phyloP scores from a whole-genome alignment of 352 stramenopile species.

The Phytophthora crassamura region DNA sequence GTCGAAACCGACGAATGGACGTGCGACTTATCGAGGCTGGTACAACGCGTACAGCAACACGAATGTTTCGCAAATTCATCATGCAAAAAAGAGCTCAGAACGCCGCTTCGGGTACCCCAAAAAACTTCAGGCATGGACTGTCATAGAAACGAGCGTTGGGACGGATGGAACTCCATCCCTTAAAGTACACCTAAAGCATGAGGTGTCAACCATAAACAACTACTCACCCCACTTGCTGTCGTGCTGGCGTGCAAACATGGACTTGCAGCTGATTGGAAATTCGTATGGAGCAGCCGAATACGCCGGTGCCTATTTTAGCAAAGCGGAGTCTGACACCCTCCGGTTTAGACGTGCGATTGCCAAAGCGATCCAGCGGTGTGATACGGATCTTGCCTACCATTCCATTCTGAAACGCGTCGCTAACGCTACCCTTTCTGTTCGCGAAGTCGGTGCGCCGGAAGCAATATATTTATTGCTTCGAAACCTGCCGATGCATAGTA shows the following conservation, averaged over 20 bases:
- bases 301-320: not conserved
- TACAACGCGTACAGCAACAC: no score
- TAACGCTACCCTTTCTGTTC: no score
- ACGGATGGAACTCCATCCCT: not conserved
- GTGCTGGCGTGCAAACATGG: conserved; percentile 35
- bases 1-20: no score
- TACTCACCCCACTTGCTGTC: not conserved
- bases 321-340: no score
- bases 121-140: not conserved
- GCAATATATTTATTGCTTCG: no score
- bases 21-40: no score
- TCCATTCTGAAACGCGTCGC: no score
- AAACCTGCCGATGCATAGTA: no score
- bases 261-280: conserved; percentile 34
- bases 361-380: no score
- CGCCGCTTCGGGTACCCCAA: conserved; percentile 16
- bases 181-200: not conserved
- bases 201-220: conserved; percentile 10
- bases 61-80: no score
- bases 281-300: conserved; percentile 30
- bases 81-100: not conserved
- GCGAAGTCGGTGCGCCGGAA: not conserved
- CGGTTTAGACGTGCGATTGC: no score
- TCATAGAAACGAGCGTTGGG: not conserved
- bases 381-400: no score